Conservation (phyloP, 2,329 filamentous ascomycete genomes). For the Fusarium sp. region DNA sequence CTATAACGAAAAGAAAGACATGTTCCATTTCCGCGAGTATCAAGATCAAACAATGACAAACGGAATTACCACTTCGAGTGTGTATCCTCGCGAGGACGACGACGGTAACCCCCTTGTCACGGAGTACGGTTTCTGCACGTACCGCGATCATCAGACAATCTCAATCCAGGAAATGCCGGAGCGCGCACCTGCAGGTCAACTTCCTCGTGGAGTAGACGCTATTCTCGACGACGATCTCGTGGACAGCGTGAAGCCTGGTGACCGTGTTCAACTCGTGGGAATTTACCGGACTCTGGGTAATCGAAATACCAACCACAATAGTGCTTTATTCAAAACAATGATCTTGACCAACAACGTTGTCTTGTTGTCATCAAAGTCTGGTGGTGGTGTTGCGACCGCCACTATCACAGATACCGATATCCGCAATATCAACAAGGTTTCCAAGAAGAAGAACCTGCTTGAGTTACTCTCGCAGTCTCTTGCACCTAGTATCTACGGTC, state of each 20-base stretch:
- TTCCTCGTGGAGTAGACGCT: constrained; percentile 94
- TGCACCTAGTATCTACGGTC: constrained; percentile 95
- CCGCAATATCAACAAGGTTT: constrained; percentile 96
- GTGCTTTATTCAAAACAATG: constrained; percentile 93
- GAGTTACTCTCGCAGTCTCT: constrained; percentile 93
- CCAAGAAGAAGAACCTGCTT: constrained; percentile 94
- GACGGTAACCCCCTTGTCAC: constrained; percentile 92
- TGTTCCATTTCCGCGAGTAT: constrained; percentile 91
- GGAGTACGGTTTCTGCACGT: constrained; percentile 95
- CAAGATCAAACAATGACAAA: constrained; percentile 98
- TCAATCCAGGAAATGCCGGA: constrained; percentile 99
- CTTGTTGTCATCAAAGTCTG: constrained; percentile 93
- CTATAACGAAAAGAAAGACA: constrained; percentile 87
- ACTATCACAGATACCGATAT: constrained; percentile 97
- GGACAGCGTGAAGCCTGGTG: constrained; percentile 93
- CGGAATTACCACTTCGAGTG: constrained; percentile 86
- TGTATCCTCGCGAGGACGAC: constrained; percentile 94
- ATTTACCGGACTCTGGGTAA: constrained; percentile 96
- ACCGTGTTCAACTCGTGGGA: constrained; percentile 96
- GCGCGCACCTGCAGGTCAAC: constrained; percentile 91
- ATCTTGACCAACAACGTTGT: constrained; percentile 96
- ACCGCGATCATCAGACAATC: constrained; percentile 96
- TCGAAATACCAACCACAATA: constrained; percentile 89
- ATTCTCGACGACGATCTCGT: constrained; percentile 97
- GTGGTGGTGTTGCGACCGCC: constrained; percentile 90